A percentile compares a stretch with the other conserved stretches of the same genome.
Evolutionary conservation across 2,329 filamentous ascomycete species (phyloP).

Genomic region (Mycosphaerella sp.): DNA sequence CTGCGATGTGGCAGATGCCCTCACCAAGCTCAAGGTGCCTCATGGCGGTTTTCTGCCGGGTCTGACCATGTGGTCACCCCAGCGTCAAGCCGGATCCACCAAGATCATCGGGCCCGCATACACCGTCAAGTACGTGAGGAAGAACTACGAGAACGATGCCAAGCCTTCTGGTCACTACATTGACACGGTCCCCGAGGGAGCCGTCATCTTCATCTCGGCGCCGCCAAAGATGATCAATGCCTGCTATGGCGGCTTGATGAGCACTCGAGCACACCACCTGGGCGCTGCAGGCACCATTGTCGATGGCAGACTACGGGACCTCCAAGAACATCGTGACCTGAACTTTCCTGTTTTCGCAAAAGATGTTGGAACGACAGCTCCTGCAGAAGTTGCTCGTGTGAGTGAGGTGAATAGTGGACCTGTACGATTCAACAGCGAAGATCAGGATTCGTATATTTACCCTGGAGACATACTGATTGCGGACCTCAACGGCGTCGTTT

Average conservation of each 20-base stretch:
- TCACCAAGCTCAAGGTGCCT: constrained; percentile 42
- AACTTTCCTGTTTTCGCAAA: constrained; percentile 39
- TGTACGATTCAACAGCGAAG: constrained; percentile 29
- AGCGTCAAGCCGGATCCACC: constrained; percentile 45
- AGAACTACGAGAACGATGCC: constrained; percentile 41
- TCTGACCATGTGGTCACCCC: constrained; percentile 50
- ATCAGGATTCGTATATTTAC: constrained; percentile 30
- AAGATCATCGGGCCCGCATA: constrained; percentile 52
- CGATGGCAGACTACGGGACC: constrained; percentile 48
- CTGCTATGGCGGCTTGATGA: constrained; percentile 52
- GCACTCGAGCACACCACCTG: constrained; percentile 40
- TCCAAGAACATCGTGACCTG: constrained; percentile 49
- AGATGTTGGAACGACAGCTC: constrained; percentile 33
- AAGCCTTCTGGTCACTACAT: constrained; percentile 48
- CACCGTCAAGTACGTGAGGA: constrained; percentile 48
- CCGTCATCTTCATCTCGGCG: constrained; percentile 48
- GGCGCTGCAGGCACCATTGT: constrained; percentile 47
- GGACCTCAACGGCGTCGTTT: constrained; percentile 37
- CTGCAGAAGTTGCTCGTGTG: constrained; percentile 28
- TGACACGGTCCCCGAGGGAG: constrained; percentile 43
- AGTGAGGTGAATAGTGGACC: constrained; percentile 31
- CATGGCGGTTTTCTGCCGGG: constrained; percentile 51
- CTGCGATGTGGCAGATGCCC: constrained; percentile 48
- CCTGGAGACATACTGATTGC: constrained; percentile 36
- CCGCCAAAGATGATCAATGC: constrained; percentile 45